phyloP scores from a whole-genome alignment of 352 stramenopile genomes.

The Phytopythium ostracodes region DNA sequence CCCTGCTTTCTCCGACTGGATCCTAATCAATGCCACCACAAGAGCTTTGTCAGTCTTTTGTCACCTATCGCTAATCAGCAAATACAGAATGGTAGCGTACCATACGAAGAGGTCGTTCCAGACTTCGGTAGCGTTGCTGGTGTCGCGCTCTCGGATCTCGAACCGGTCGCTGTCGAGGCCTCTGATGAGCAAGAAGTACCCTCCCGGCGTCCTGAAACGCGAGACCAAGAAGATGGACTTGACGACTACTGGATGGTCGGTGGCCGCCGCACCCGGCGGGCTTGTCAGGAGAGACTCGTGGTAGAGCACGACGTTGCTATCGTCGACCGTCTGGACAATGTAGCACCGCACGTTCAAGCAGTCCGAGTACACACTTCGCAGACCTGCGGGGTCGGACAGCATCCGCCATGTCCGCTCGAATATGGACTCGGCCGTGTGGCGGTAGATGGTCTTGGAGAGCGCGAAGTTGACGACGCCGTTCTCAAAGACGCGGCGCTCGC shows the following conservation, averaged over 20 bases:
- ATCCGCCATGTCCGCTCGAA: slow-evolving; percentile 6
- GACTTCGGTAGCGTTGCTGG: neutral
- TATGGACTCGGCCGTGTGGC: slow-evolving; percentile 2
- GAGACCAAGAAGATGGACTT: slow-evolving; percentile 6
- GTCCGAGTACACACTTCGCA: slow-evolving; percentile 3
- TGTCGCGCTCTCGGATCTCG: neutral
- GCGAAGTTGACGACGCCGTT: slow-evolving; percentile 3
- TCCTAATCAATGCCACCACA: neutral
- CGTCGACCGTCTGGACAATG: slow-evolving; percentile 7
- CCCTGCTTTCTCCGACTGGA: slow-evolving; percentile 2
- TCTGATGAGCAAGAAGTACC: slow-evolving; percentile 1
- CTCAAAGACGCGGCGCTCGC: slow-evolving; percentile 1
- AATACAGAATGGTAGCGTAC: neutral
- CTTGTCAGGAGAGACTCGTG: neutral
- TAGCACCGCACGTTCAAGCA: slow-evolving; percentile 4
- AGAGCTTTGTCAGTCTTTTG: neutral
- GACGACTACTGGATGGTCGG: slow-evolving; percentile 1
- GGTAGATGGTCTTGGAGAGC: slow-evolving; percentile 5
- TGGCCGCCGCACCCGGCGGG: neutral
- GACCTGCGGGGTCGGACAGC: neutral
- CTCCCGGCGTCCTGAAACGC: neutral
- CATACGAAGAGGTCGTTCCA: slow-evolving; percentile 8
- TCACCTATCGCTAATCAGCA: neutral
- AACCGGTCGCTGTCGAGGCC: slow-evolving; percentile 3
- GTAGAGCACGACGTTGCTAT: slow-evolving; percentile 6